Conservation (phyloP, 768 basidiomycete species). For the Crepidotus variabilis region DNA sequence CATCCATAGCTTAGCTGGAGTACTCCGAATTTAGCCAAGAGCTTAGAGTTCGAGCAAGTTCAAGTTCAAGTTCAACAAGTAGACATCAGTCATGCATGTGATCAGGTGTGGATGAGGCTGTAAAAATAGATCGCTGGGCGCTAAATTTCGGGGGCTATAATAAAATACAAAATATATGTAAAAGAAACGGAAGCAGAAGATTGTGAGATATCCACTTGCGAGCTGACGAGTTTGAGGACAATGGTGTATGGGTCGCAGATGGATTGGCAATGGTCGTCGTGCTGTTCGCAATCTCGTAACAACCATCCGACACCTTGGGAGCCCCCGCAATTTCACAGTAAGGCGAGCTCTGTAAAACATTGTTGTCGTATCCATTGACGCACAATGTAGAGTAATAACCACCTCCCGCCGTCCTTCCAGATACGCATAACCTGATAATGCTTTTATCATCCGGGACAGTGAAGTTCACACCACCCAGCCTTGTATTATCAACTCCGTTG, state of each 20-base stretch:
- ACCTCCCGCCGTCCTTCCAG: conserved; percentile 1
- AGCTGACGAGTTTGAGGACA: neutral
- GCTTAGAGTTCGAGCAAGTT: no score
- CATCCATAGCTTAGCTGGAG: no score
- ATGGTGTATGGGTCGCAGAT: neutral
- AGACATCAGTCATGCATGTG: no score
- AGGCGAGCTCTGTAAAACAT: neutral
- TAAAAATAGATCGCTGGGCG: no score
- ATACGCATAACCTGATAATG: conserved; percentile 7
- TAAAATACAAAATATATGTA: no score
- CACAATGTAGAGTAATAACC: conserved; percentile 6
- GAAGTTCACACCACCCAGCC: conserved; percentile 2
- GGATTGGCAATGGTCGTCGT: neutral
- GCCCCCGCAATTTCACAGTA: neutral
- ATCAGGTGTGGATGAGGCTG: no score
- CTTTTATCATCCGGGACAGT: neutral
- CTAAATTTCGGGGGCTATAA: no score
- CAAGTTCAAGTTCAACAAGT: no score
- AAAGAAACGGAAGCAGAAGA: neutral
- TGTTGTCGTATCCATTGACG: conserved; percentile 1
- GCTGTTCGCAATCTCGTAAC: neutral
- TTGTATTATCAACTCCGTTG: conserved; percentile 2
- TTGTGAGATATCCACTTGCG: neutral
- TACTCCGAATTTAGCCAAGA: no score
- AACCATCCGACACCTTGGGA: conserved; percentile 5